Base-by-base conservation (phyloP, 2,329 filamentous ascomycete species). In the Rutstroemia sp. region DNA sequence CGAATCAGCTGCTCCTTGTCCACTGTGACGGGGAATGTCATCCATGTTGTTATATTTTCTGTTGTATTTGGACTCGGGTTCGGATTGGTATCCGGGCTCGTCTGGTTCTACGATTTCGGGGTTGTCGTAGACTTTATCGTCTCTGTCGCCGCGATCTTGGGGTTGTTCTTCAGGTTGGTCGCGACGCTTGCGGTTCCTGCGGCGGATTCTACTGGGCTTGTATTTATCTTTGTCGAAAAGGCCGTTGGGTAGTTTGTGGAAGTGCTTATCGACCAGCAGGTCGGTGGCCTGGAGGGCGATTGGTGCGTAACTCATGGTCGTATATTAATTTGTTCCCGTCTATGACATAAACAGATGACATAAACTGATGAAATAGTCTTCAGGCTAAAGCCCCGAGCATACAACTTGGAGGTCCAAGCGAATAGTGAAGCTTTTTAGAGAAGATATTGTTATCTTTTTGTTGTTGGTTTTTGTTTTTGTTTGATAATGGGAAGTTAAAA, bases 181-280 rank as follows among this genome's bases (percentile, higher is more conserved):
- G 10, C 54, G 41, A 10, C 41, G 47, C 27, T 47, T 47, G 8
- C 41, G 38, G 14, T 46, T 38, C 6, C 6, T 46, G 8, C 58
- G 50, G n/a, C 56, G 62, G 1, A 61, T 61, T 14, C 60, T 58
- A 45, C 65, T 66, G 9, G 65, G 61, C 3, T 60, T 21, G 16
- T 41, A 41, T 41, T 5, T 55, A 42, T 42, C 46, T 21, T 23
- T 45, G 16, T 62, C 48, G 2, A 67, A 57, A 16, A 56, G 58
- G 27, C 60, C 59, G 38, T 65, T 55, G 3, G 64, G 65, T 5
- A 66, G 12, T 48, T 54, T 61, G 34, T 66, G 51, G 9, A 63
- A 63, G 14, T 63, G 61, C 30, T 63, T 63, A 46, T 60, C 56
- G 12, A 61, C 46, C 5, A 63, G 5, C n/a, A 58, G 55, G 27